Evolutionary conservation across 2,329 filamentous ascomycete genomes (phyloP).

Genomic region (Trichoderma atrobrunneum): DNA sequence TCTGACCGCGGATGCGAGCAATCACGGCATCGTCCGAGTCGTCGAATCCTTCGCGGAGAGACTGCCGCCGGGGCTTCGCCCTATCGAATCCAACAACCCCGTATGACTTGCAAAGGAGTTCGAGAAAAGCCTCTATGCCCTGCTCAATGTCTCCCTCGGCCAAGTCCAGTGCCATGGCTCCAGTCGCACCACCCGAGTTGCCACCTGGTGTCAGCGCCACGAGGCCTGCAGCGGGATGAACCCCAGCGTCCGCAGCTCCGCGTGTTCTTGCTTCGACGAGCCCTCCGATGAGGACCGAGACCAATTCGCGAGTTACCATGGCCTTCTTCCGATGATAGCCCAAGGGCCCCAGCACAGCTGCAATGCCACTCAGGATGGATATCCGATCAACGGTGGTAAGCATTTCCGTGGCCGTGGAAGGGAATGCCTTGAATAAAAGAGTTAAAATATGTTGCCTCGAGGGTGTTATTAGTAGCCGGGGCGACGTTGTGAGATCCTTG

Average conservation of each 20-base stretch:
- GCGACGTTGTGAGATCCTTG: slow-evolving; percentile 48
- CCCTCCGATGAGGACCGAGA: slow-evolving; percentile 77
- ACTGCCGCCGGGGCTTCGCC: slow-evolving; percentile 27
- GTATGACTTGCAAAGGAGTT: slow-evolving; percentile 60
- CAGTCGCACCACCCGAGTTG: slow-evolving; percentile 45
- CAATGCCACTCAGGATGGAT: slow-evolving; percentile 79
- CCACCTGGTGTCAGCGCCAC: slow-evolving; percentile 61
- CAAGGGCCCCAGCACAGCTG: slow-evolving; percentile 76
- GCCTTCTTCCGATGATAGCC: slow-evolving; percentile 87
- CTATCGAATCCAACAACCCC: slow-evolving; percentile 56
- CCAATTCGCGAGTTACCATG: slow-evolving; percentile 80
- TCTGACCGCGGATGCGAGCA: slow-evolving; percentile 58
- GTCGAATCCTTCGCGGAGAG: slow-evolving; percentile 27
- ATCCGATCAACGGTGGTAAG: slow-evolving; percentile 74
- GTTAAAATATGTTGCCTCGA: slow-evolving; percentile 62
- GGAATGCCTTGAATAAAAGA: slow-evolving; percentile 67
- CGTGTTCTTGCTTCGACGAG: slow-evolving; percentile 88
- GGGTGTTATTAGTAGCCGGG: slow-evolving; percentile 55
- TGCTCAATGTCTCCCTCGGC: slow-evolving; percentile 63
- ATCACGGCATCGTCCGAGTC: slow-evolving; percentile 54
- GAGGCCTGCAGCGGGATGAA: slow-evolving; percentile 87
- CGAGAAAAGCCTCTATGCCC: slow-evolving; percentile 63
- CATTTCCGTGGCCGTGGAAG: slow-evolving; percentile 61
- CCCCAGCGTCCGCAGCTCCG: slow-evolving; percentile 91
- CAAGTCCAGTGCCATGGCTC: slow-evolving; percentile 57